Percentiles rank a stretch among this genome's conserved stretches.
Evolutionary conservation across 495 filamentous ascomycete species (phyloP).

Genomic region (Hypoxylon subgilvum): DNA sequence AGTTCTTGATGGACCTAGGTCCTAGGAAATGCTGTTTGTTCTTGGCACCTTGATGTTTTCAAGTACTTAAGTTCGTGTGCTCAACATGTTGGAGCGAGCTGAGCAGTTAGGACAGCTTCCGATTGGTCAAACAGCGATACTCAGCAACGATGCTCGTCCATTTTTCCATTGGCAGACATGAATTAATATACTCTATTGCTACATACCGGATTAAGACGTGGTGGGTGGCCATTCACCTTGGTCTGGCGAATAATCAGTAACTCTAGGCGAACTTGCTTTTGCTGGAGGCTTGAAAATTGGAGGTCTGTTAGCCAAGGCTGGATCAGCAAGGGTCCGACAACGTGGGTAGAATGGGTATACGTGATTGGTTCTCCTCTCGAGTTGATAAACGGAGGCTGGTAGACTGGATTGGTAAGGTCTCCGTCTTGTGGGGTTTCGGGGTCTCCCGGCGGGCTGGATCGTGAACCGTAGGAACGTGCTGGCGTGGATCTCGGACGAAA

Average conservation of each 20-base stretch:
- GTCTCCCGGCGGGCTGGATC: conserved; percentile 8
- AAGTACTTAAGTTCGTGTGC: neutral
- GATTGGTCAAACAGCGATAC: neutral
- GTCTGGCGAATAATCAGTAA: conserved; percentile 2
- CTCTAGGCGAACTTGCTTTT: neutral
- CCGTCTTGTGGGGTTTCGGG: neutral
- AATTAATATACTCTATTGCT: conserved; percentile 8
- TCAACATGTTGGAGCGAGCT: neutral
- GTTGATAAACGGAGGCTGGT: too few species aligned
- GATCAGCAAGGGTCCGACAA: conserved; percentile 10
- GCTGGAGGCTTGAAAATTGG: neutral
- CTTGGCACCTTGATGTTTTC: too few species aligned
- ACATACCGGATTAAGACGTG: conserved; percentile 6
- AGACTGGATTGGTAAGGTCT: conserved; percentile 2
- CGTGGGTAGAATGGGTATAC: conserved; percentile 15
- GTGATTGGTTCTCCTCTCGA: conserved; percentile 17
- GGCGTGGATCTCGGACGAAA: neutral
- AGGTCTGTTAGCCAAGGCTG: neutral
- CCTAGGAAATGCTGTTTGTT: too few species aligned
- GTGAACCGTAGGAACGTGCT: conserved; percentile 14
- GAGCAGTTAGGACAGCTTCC: neutral
- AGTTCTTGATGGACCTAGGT: conserved; percentile 1
- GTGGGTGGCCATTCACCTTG: neutral
- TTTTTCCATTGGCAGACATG: neutral
- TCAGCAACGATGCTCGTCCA: neutral